Conservation (phyloP, 2,329 filamentous ascomycete species). For the Stagonosporopsis chrysanthemi region DNA sequence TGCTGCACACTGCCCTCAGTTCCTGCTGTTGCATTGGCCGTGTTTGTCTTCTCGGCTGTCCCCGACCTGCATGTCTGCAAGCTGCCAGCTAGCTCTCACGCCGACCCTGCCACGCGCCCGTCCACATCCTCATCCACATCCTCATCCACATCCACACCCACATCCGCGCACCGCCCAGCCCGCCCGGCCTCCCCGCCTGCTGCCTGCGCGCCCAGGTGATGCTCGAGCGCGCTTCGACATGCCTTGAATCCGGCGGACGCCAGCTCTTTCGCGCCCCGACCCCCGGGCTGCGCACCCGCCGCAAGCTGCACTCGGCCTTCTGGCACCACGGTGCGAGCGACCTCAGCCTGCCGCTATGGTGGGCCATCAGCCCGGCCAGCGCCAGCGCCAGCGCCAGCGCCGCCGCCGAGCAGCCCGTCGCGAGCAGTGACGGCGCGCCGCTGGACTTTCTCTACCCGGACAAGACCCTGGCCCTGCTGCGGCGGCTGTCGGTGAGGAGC, state of each 20-base stretch:
- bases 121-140: too few relatives aligned
- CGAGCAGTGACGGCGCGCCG: slow-evolving; percentile 27
- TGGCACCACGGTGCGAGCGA: slow-evolving; percentile 63
- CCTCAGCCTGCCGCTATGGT: slow-evolving; percentile 50
- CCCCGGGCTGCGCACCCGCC: slow-evolving; percentile 52
- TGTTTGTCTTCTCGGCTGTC: background rate
- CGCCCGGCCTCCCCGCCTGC: background rate
- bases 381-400: too few relatives aligned
- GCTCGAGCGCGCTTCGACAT: slow-evolving; percentile 67
- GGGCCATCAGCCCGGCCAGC: slow-evolving; percentile 25
- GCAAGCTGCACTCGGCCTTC: slow-evolving; percentile 62
- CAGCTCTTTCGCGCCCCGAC: slow-evolving; percentile 56
- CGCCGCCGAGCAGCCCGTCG: slow-evolving; percentile 14
- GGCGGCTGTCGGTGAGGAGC: slow-evolving; percentile 30
- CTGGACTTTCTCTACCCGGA: slow-evolving; percentile 60
- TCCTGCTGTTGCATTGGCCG: slow-evolving; percentile 1
- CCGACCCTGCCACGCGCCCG: too few relatives aligned
- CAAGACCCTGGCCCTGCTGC: slow-evolving; percentile 52
- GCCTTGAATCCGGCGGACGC: slow-evolving; percentile 64
- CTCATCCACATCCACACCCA: too few relatives aligned
- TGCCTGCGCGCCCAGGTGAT: slow-evolving; percentile 49
- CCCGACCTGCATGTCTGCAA: background rate
- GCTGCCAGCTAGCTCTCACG: background rate
- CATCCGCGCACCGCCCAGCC: background rate
- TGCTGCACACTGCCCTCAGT: background rate